phyloP scores from a whole-genome alignment of 2,329 filamentous ascomycete species.

The Aplosporella prunicola region DNA sequence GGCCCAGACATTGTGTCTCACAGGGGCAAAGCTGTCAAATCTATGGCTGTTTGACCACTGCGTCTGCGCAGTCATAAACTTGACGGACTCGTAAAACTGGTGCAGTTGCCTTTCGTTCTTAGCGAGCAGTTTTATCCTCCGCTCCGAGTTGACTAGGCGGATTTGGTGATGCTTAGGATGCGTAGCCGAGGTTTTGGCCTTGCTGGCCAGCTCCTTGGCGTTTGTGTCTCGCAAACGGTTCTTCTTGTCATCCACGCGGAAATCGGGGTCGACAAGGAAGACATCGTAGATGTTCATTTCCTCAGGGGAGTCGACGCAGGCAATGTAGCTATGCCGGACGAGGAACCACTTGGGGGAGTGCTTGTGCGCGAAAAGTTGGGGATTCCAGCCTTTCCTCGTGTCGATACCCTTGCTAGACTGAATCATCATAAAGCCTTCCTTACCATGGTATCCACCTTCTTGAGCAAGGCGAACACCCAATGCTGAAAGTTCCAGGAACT shows the following conservation, averaged over 20 bases:
- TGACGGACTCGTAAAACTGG: slow-evolving; percentile 91
- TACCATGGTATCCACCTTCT: slow-evolving; percentile 94
- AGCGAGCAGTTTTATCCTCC: slow-evolving; percentile 83
- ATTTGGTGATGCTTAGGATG: slow-evolving; percentile 71
- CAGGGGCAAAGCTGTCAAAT: slow-evolving; percentile 88
- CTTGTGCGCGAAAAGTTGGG: slow-evolving; percentile 29
- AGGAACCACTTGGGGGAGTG: slow-evolving; percentile 96
- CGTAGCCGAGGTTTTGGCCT: slow-evolving; percentile 52
- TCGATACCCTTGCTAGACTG: slow-evolving; percentile 84
- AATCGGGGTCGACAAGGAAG: slow-evolving; percentile 87
- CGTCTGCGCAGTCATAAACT: slow-evolving; percentile 73
- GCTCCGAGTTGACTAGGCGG: slow-evolving; percentile 81
- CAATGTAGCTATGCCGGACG: slow-evolving; percentile 94
- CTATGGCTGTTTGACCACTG: slow-evolving; percentile 75
- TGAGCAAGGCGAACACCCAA: slow-evolving; percentile 87
- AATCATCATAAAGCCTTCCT: slow-evolving; percentile 89
- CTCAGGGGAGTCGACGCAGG: slow-evolving; percentile 95
- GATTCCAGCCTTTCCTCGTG: slow-evolving; percentile 67
- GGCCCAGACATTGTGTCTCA: slow-evolving; percentile 76
- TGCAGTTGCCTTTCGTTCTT: slow-evolving; percentile 80
- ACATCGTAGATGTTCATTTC: slow-evolving; percentile 99
- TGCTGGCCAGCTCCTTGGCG: slow-evolving; percentile 54
- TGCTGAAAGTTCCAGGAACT: slow-evolving; percentile 90
- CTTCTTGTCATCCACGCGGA: slow-evolving; percentile 63
- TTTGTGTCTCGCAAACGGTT: no score